Evolutionary conservation across 2,329 filamentous ascomycete species (phyloP), one percentile per base, ranked within the genome.

Genomic region (Cryoendolithus antarcticus): DNA sequence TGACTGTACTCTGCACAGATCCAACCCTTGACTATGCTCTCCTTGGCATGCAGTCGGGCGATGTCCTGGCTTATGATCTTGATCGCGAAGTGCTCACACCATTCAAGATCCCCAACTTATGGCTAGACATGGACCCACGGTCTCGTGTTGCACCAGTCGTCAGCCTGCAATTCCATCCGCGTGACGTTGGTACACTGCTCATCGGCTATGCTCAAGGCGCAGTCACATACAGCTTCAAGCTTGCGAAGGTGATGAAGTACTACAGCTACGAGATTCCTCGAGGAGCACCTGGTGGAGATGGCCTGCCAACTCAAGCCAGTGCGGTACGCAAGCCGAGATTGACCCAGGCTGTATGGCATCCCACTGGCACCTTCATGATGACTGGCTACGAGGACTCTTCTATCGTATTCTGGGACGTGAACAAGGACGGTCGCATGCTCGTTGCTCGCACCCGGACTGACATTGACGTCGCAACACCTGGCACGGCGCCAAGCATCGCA

Each of bases 21-120:
- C 86, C 89, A 1, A 84, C 85, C 64, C 69, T 98, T 44, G 91
- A 98, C 60, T 98, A 93, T 77, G 86, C 81, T 30, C 81, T 98
- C 45, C 67, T 96, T 33, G 91, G 86, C 4, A 55, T 60, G 48
- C 52, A 58, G 35, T 51, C 50, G 66, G 74, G 89, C 44, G 88
- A 96, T 42, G 70, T 96, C 8, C 71, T 89, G 43, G 85, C 86
- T n/a, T 98, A 89, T 57, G 91, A 98, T 58, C 69, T 98, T 40
- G 91, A 96, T 55, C 74, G 88, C 43, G 78, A 85, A 55, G 69
- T 70, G 24, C 64, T 91, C 43, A 77, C 86, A 9, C 75, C 79
- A 1, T 88, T 95, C 60, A 77, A 76, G 41, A 75, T 98, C 38
- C 81, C 86, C 9, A 94, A 94, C 57, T 75, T 94, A 42, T 96